Evolutionary conservation across 2,329 filamentous ascomycete species (phyloP).

Genomic region (Zarea fungicola): DNA sequence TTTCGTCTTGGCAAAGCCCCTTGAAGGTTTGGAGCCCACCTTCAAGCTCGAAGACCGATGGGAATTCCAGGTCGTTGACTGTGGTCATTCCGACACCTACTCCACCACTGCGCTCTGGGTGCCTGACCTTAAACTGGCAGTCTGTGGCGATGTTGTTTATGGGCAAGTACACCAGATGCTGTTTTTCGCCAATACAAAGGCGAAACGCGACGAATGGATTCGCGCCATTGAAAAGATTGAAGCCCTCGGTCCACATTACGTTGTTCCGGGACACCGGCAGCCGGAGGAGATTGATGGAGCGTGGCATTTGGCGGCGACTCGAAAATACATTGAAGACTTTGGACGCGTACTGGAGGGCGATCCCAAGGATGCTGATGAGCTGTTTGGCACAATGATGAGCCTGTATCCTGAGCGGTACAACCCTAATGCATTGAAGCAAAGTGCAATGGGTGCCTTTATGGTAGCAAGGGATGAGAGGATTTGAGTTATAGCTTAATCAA

Average conservation of each 20-base stretch:
- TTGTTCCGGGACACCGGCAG: conserved; percentile 28
- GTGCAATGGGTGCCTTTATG: no score
- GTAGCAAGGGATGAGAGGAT: no score
- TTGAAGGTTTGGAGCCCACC: background rate
- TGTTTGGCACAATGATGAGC: conserved; percentile 13
- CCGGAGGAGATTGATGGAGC: conserved; percentile 22
- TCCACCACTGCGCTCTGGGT: conserved; percentile 30
- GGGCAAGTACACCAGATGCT: conserved; percentile 31
- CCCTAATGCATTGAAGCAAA: no score
- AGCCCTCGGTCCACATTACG: conserved; percentile 24
- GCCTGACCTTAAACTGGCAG: conserved; percentile 28
- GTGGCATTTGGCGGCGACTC: conserved; percentile 21
- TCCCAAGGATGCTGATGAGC: conserved; percentile 14
- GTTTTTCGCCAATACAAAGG: conserved; percentile 27
- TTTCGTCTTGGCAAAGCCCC: conserved; percentile 15
- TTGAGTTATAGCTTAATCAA: no score
- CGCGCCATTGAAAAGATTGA: conserved; percentile 27
- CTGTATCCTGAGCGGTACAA: conserved; percentile 17
- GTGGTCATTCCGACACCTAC: conserved; percentile 10
- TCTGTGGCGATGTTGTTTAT: conserved; percentile 35
- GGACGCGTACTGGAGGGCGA: background rate
- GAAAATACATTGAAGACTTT: conserved; percentile 23
- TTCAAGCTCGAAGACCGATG: background rate
- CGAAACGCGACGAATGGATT: conserved; percentile 29
- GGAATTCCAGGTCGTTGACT: conserved; percentile 1